Conservation (phyloP, 495 filamentous ascomycete species). For the Thermothielavioides terrestris region DNA sequence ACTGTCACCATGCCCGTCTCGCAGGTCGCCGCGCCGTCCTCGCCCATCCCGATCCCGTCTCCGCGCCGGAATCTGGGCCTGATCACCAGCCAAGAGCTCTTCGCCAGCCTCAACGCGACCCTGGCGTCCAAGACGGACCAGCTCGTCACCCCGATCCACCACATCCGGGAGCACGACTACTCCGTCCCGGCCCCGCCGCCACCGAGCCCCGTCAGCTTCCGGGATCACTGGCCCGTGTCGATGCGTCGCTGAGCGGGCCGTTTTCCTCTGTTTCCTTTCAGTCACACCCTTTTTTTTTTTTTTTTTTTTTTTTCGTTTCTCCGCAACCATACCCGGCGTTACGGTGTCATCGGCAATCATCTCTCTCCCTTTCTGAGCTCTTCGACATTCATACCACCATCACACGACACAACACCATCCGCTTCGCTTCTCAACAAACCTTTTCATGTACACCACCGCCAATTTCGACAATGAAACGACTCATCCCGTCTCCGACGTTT, state of each 20-base stretch:
- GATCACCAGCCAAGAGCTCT: constrained; percentile 37
- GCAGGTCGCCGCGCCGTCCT: constrained; percentile 22
- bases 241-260: constrained; percentile 19
- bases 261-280: neutral
- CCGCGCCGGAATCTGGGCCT: constrained; percentile 28
- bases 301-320: neutral
- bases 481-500: no score
- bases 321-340: neutral
- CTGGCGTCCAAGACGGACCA: constrained; percentile 31
- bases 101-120: constrained; percentile 39
- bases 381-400: neutral
- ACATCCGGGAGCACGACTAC: constrained; percentile 42
- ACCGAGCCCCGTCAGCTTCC: constrained; percentile 42
- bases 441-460: neutral
- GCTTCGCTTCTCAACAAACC: neutral
- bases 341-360: neutral
- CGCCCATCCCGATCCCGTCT: constrained; percentile 37
- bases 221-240: constrained; percentile 36
- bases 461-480: no score
- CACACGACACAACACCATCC: neutral
- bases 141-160: constrained; percentile 32
- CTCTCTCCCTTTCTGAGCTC: neutral
- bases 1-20: constrained; percentile 30
- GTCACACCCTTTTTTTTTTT: neutral
- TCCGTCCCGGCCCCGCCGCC: constrained; percentile 43